Conservation (phyloP, 2,329 filamentous ascomycete genomes). For the Chrysoporthe puriensis region DNA sequence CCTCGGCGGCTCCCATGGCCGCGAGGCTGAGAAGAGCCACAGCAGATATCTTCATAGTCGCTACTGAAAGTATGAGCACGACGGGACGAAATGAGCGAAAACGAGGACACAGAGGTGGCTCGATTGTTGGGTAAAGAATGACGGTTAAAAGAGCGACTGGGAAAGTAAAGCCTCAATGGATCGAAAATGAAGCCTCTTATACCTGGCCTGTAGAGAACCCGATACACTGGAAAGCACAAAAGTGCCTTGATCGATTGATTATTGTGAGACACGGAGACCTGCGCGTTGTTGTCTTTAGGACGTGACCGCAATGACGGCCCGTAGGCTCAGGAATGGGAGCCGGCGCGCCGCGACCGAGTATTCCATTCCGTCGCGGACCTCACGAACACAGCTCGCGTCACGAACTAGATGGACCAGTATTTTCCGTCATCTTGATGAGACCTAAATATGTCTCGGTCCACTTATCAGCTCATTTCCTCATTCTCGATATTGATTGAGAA, state of each 20-base stretch:
- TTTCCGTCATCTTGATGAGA: background rate
- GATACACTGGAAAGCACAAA: background rate
- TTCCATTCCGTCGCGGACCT: background rate
- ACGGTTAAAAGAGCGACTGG: background rate
- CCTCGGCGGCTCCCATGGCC: constrained; percentile 3
- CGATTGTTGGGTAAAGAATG: background rate
- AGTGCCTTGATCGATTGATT: background rate
- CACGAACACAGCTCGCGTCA: background rate
- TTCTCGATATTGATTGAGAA: background rate
- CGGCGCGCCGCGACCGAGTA: background rate
- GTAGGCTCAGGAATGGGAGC: constrained; percentile 5
- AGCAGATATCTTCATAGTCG: constrained; percentile 7
- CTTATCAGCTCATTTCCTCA: constrained; percentile 1
- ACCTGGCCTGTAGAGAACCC: background rate
- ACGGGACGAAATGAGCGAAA: background rate
- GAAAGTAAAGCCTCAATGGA: no score
- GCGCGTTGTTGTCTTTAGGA: background rate
- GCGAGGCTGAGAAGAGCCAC: constrained; percentile 8
- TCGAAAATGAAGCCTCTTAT: background rate
- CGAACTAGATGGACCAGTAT: background rate
- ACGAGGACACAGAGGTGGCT: no score
- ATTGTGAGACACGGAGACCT: background rate
- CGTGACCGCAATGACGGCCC: background rate
- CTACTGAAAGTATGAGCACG: background rate
- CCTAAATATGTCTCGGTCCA: constrained; percentile 7